A percentile compares a stretch with the other conserved stretches of the same genome.
Evolutionary conservation across 257 asterid species (phyloP).

Genomic region (Salvia hispanica): DNA sequence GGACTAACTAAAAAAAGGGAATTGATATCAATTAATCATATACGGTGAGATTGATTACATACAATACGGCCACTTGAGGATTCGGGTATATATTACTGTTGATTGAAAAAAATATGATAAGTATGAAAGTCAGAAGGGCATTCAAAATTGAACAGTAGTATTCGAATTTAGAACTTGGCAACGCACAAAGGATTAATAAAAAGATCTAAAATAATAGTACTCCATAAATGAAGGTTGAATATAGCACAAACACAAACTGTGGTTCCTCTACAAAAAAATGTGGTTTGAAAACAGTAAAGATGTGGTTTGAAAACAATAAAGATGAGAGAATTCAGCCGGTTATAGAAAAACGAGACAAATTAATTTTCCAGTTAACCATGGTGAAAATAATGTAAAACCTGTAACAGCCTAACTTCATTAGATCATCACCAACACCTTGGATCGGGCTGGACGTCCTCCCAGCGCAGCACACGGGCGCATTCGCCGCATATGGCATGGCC

Average conservation of each 20-base stretch:
- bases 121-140: too few species aligned
- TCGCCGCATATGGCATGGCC: slow-evolving; percentile 85
- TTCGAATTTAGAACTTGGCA: too few species aligned
- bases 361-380: slow-evolving; percentile 1
- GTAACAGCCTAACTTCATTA: background rate
- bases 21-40: too few species aligned
- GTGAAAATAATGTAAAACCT: slow-evolving; percentile 4
- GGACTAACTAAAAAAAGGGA: too few species aligned
- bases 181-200: too few species aligned
- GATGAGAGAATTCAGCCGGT: slow-evolving; percentile 4
- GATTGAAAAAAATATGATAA: too few species aligned
- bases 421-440: slow-evolving; percentile 22
- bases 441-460: slow-evolving; percentile 61
- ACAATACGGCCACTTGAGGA: too few species aligned
- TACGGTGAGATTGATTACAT: too few species aligned
- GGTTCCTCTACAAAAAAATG: slow-evolving; percentile 28
- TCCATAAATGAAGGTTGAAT: background rate
- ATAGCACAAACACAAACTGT: background rate
- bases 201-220: background rate
- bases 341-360: slow-evolving; percentile 5
- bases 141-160: too few species aligned
- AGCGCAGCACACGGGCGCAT: slow-evolving; percentile 69
- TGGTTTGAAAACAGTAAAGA: slow-evolving; percentile 5
- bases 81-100: too few species aligned
- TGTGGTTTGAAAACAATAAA: slow-evolving; percentile 20